Evolutionary conservation across 257 asterid genomes (phyloP).

Genomic region (Salvia hispanica): DNA sequence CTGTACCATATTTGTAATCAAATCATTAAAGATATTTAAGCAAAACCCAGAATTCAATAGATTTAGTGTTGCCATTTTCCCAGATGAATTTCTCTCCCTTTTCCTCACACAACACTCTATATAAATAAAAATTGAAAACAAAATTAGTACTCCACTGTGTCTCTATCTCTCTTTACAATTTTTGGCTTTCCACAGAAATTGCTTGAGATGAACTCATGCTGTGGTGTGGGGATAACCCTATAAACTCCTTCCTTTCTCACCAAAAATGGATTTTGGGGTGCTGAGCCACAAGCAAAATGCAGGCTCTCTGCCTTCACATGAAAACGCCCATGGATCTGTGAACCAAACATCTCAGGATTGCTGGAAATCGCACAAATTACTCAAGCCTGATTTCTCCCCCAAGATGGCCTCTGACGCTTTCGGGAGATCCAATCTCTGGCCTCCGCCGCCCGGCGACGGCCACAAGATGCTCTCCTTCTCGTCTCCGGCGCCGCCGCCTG

Average conservation of each 20-base stretch:
- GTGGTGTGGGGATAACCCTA: slow-evolving; percentile 28
- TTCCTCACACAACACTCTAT: neutral
- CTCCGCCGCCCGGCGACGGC: slow-evolving; percentile 42
- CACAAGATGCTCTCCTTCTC: slow-evolving; percentile 58
- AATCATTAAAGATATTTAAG: slow-evolving; percentile 32
- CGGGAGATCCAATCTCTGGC: slow-evolving; percentile 51
- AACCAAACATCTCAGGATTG: slow-evolving; percentile 45
- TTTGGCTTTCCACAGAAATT: slow-evolving; percentile 40
- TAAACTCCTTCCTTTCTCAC: slow-evolving; percentile 28
- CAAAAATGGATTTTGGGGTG: slow-evolving; percentile 49
- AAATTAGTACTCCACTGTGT: slow-evolving; percentile 23
- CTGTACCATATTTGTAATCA: neutral
- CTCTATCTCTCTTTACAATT: slow-evolving; percentile 18
- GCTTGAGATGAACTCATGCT: slow-evolving; percentile 52
- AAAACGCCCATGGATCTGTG: slow-evolving; percentile 44
- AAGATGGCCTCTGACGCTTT: slow-evolving; percentile 29
- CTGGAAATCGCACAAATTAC: slow-evolving; percentile 44
- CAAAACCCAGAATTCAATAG: slow-evolving; percentile 14
- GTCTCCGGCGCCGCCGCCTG: slow-evolving; percentile 34
- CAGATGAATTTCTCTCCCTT: slow-evolving; percentile 26
- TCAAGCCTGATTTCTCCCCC: slow-evolving; percentile 40
- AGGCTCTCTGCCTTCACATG: slow-evolving; percentile 30
- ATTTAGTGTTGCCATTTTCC: slow-evolving; percentile 27
- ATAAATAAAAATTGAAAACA: slow-evolving; percentile 13
- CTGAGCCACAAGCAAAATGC: slow-evolving; percentile 38